Base-by-base conservation (phyloP, 345 rosid genomes). In the Toxicodendron radicans region DNA sequence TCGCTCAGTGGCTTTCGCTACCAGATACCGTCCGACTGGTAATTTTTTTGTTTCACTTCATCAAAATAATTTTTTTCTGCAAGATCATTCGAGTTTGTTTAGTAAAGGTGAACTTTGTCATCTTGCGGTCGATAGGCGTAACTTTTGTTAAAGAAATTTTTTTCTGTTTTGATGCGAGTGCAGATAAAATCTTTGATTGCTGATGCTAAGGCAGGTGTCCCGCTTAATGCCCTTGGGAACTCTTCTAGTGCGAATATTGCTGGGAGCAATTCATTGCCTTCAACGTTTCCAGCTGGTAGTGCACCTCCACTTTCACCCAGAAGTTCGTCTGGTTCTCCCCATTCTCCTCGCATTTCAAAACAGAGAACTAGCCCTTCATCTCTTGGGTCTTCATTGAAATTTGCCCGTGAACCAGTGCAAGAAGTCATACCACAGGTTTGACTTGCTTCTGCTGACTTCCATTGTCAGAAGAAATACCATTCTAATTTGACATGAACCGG, bases 301-400 rank as follows among this genome's bases (percentile, higher is more conserved):
- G 83, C 97, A 52, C 98, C 98, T 72, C 98, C 98, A 58, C 88
- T 94, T 76, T 91, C 98, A 63, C 98, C 98, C 16, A 85, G 95
- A 79, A 82, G 92, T 75, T 72, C 88, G 43, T 75, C 97, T 51
- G 93, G 87, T 56, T 91, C 97, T 66, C 97, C 97, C 43, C 87
- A 90, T 56, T 91, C 97, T 63, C 97, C 97, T 51, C 88, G 92
- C 73, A 74, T 80, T 75, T 84, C 84, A 20, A 88, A 85, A 83
- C 93, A 81, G 72, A 91, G 88, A 79, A 80, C 71, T 38, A 91
- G 90, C 62, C 90, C 89, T 71, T 89, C 92, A 64, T 84, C 88
- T 80, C 83, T 91, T 59, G 92, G 90, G 62, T 91, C 95, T 80
- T 94, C 95, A 32, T 64, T 90, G 64, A 89, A 87, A 85, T 79